Evolutionary conservation across 192 early-diverging fungal species (phyloP).

Genomic region (Backusella circina): DNA sequence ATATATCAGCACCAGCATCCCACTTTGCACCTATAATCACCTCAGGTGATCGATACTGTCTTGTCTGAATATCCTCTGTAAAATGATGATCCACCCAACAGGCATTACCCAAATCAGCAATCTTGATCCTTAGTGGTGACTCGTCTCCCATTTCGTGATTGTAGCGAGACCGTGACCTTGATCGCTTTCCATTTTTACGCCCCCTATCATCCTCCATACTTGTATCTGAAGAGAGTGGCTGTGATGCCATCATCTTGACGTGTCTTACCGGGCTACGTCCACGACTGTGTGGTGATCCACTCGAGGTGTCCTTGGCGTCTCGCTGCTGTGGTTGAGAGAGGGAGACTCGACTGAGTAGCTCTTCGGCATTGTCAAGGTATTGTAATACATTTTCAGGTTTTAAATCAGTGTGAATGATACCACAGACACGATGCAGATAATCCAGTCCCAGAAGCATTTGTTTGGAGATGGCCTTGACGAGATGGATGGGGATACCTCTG

Average conservation of each 20-base stretch:
- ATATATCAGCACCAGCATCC: conserved; percentile 85
- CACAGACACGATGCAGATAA: conserved; percentile 91
- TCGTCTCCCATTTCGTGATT: neutral
- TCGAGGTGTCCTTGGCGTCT: conserved; percentile 2
- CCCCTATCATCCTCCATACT: conserved; percentile 14
- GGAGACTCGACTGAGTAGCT: conserved; percentile 52
- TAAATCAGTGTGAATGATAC: conserved; percentile 97
- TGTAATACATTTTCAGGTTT: conserved; percentile 98
- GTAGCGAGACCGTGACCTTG: neutral
- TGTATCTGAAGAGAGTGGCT: conserved; percentile 20
- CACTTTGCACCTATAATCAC: conserved; percentile 89
- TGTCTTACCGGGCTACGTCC: conserved; percentile 17
- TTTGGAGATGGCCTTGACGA: conserved; percentile 89
- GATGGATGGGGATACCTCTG: conserved; percentile 76
- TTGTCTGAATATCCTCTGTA: conserved; percentile 94
- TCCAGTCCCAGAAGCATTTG: conserved; percentile 91
- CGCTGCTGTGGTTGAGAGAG: neutral
- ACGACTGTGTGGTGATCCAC: neutral
- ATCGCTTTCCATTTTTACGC: conserved; percentile 3
- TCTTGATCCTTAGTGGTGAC: conserved; percentile 70
- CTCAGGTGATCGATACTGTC: conserved; percentile 95
- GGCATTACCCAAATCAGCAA: conserved; percentile 95
- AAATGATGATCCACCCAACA: conserved; percentile 96
- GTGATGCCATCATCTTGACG: conserved; percentile 28
- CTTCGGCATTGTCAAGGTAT: conserved; percentile 85